Evolutionary conservation across 352 stramenopile species (phyloP), one percentile per base, ranked within the genome.

Genomic region (Pythium apleroticum): DNA sequence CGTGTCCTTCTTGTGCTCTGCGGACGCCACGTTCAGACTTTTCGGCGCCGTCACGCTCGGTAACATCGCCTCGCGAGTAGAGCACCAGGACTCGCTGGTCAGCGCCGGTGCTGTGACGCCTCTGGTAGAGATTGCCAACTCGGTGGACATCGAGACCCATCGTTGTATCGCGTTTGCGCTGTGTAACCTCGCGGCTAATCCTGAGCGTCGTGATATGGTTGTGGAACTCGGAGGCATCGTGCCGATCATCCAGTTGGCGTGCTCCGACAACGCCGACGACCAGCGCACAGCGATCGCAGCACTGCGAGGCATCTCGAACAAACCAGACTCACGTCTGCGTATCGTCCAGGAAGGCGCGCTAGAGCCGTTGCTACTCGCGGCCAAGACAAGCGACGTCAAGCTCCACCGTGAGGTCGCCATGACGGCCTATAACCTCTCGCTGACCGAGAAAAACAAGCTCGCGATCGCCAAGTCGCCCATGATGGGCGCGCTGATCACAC

Each of bases 41-140:
- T 99, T 99, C 74, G 97, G 96, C 27, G 95, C 96, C 15, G 88
- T 99, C 7, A 89, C 96, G 10, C 81, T 99, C n/a, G 95, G 96
- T 4, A 99, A 98, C 71, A 89, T 99, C 60, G 96, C 96, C 41
- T 81, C 85, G 25, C 89, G 81, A 39, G 62, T 65, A 4, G 74
- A 86, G 46, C 86, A 92, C 62, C 86, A 96, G 37, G 83, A 93
- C 15, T 79, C 90, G 30, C 56, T 97, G 12, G 80, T 98, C 35
- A 66, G 82, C 9, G 88, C 81, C 22, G 94, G 93, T 6, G 95
- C 93, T 0, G 71, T 99, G 14, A 75, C 84, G n/a, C 91, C 94
- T 11, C 77, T 99, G 14, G 89, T 99, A n/a, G 92, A 94, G 25
- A 85, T 98, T n/a, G 79, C 90, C 17, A 97, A 96, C 64, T 80